Evolutionary conservation across 345 rosid species (phyloP), one percentile per base, ranked within the genome.

Genomic region (Anastatica hierochuntica): DNA sequence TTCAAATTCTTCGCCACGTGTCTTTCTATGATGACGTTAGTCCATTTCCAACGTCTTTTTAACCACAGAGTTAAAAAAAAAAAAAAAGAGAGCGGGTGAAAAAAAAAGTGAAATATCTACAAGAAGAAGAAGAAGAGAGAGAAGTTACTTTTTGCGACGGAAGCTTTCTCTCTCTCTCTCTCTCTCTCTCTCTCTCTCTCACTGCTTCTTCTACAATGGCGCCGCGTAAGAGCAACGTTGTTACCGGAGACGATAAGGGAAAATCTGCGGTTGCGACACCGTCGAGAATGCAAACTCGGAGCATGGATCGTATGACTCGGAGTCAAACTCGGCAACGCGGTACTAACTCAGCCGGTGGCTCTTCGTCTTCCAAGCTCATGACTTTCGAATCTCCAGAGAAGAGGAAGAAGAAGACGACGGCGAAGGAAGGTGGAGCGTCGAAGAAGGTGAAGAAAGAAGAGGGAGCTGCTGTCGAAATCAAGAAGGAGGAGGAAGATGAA

Each of bases 141-240:
- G 27, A 24, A 24, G 27, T 3, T 24, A 24, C 27, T 24, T 24
- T 24, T 24, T 24, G 27, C 27, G 27, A 24, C 27, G 27, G 27
- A 24, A 24, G 27, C 27, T 24, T 24, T 24, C 27, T 24, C 27
- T 24, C 27, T 24, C 27, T n/a, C n/a, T n/a, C n/a, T n/a, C n/a
- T n/a, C n/a, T n/a, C n/a, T n/a, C n/a, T n/a, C n/a, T n/a, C n/a
- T n/a, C n/a, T n/a, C n/a, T n/a, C n/a, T n/a, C n/a, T n/a, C n/a
- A n/a, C n/a, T n/a, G n/a, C n/a, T n/a, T n/a, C n/a, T n/a, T n/a
- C 27, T 24, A 24, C 27, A 24, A 49, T 63, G 69, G 57, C 69
- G 39, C 69, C 62, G 35, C n/a, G n/a, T n/a, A n/a, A n/a, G n/a
- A n/a, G n/a, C n/a, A n/a, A n/a, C n/a, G n/a, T n/a, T n/a, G n/a